Base-by-base conservation (phyloP, 2,329 filamentous ascomycete genomes). In the Arachnomyces sp. region DNA sequence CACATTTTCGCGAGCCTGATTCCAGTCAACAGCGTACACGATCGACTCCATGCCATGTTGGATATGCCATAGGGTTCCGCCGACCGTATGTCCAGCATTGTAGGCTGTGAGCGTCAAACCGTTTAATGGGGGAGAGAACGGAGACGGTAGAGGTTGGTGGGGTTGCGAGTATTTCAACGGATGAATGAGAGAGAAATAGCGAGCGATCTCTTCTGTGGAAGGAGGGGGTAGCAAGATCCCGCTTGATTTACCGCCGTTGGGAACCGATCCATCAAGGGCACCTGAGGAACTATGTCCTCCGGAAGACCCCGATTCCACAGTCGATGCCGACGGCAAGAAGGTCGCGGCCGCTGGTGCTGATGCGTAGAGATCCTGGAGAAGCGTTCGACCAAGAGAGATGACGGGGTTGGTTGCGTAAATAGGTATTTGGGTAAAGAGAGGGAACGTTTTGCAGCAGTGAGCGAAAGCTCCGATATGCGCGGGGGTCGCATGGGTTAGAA, bases 31-130 rank as follows among this genome's bases (percentile, higher is more conserved):
- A 1, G 92, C 90, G 55, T 98, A 96, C 1, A 98, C 89, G 31
- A 98, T 90, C 1, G 89, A 95, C 61, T 98, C 92, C 57, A 95
- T 75, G 0, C 89, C 88, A 67, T 96, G 88, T 55, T 96, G 90
- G 49, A 98, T 89, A 56, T 96, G 90, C 92, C 92, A 98, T 69
- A 98, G 95, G 16, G 92, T 96, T 41, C 92, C 92, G 61, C 92
- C 92, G 0, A 96, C 76, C 0, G 90, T 95, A 59, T 95, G 90
- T 48, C 92, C 92, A 6, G 92, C 88, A 64, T 93, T 94, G 67
- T 96, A 96, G 1, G 92, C 92, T 1, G 92, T 98, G 49, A 98
- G 86, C 2, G 87, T 95, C 13, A 98, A 77, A 3, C 89, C 89
- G 51, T 92, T 89, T 12, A 95, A 72, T 1, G 90, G 84, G 3